These are phyloP conservation scores for Plasmodium reichenowi DNA, from an alignment of 169 alveolate genomes.

Conservation along the genomic window DNA sequence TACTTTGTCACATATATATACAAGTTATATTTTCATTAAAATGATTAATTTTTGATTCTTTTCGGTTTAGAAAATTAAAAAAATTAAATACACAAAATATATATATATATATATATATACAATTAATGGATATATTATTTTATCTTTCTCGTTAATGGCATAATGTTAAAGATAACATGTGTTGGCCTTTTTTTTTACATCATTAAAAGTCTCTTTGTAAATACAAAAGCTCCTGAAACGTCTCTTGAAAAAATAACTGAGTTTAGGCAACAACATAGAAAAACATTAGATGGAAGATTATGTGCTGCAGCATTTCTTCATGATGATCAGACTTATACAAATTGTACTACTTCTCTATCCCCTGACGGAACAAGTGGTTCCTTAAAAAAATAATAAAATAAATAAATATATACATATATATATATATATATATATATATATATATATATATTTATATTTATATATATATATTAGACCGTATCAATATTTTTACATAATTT, in stretches of 20 bases:
- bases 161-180: slow-evolving; percentile 15
- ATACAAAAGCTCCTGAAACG: slow-evolving; percentile 5
- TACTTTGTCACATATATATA: no score
- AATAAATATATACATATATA: background rate
- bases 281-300: slow-evolving; percentile 91
- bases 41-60: no score
- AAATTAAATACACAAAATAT: no score
- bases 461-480: background rate
- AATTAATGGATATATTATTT: no score
- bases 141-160: background rate
- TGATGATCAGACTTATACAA: slow-evolving; percentile 91
- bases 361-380: slow-evolving; percentile 92
- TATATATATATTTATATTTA: background rate
- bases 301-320: slow-evolving; percentile 93
- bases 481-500: background rate
- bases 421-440: background rate
- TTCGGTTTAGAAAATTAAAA: no score
- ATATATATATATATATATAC: no score
- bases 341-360: slow-evolving; percentile 90
- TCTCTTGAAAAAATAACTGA: slow-evolving; percentile 82
- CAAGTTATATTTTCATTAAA: no score
- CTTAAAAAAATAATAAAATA: background rate
- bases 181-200: slow-evolving; percentile 16
- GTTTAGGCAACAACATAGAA: slow-evolving; percentile 88
- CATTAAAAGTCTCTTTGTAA: slow-evolving; percentile 4